Conservation (phyloP, 2,329 filamentous ascomycete species). For the Curvularia hawaiiensis region DNA sequence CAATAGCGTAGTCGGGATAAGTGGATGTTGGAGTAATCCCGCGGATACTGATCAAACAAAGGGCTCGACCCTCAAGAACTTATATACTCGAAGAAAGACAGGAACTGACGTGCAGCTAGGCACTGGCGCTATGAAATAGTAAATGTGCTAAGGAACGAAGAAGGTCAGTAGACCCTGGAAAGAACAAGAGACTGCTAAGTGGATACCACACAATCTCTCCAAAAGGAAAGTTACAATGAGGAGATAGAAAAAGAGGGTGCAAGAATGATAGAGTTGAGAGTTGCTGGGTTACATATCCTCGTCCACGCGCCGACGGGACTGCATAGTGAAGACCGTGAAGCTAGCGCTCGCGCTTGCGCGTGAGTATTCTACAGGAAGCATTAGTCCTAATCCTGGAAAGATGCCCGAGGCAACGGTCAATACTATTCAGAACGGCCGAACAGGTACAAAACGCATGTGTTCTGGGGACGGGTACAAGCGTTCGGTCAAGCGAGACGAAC, state of each 20-base stretch:
- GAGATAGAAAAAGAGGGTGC: conserved; percentile 17
- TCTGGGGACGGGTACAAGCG: conserved; percentile 35
- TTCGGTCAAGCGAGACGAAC: conserved; percentile 25
- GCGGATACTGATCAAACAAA: not conserved
- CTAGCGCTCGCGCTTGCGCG: conserved; percentile 16
- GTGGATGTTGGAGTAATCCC: not conserved
- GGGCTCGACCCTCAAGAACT: not conserved
- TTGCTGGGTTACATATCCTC: conserved; percentile 20
- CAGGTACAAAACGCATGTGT: conserved; percentile 22
- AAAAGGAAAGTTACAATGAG: conserved; percentile 35
- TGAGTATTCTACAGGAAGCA: conserved; percentile 31
- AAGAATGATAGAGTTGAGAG: conserved; percentile 2
- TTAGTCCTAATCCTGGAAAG: conserved; percentile 17
- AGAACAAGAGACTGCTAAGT: conserved; percentile 15
- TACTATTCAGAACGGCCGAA: conserved; percentile 23
- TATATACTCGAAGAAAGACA: conserved; percentile 9
- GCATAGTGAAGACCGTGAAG: conserved; percentile 2
- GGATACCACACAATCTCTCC: conserved; percentile 32
- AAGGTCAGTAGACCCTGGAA: conserved; percentile 17
- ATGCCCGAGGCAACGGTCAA: conserved; percentile 14
- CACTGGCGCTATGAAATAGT: not conserved
- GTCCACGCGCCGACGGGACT: conserved; percentile 18
- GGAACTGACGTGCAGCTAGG: not conserved
- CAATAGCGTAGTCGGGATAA: conserved; percentile 8
- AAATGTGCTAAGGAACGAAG: conserved; percentile 6